phyloP scores from a whole-genome alignment of 352 stramenopile species.

The Pilasporangium apinafurcum region DNA sequence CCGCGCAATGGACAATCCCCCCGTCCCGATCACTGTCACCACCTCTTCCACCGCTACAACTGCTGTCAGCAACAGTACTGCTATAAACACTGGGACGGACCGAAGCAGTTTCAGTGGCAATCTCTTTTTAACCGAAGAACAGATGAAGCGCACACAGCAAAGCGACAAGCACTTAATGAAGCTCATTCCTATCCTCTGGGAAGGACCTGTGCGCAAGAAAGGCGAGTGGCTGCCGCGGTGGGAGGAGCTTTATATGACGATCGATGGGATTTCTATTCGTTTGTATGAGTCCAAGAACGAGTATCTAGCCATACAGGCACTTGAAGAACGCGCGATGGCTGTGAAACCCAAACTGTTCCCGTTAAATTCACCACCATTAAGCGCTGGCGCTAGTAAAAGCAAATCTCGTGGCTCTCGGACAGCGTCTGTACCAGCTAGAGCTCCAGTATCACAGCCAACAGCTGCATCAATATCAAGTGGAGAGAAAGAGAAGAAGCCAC shows the following conservation, averaged over 20 bases:
- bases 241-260: slow-evolving; percentile 61
- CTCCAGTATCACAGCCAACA: background rate
- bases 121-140: slow-evolving; percentile 18
- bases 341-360: slow-evolving; percentile 7
- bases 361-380: slow-evolving; percentile 1
- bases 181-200: slow-evolving; percentile 63
- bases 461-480: background rate
- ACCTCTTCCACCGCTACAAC: no score
- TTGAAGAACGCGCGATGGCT: slow-evolving; percentile 24
- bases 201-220: slow-evolving; percentile 57
- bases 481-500: background rate
- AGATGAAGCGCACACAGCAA: slow-evolving; percentile 20
- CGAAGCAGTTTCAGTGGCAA: no score
- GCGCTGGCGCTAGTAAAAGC: slow-evolving; percentile 1
- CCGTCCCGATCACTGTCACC: no score
- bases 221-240: slow-evolving; percentile 75
- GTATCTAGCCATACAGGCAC: slow-evolving; percentile 35
- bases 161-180: slow-evolving; percentile 35
- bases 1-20: no score
- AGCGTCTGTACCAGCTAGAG: background rate
- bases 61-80: no score
- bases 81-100: no score
- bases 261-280: slow-evolving; percentile 55
- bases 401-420: background rate
- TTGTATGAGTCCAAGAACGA: slow-evolving; percentile 63